Evolutionary conservation across 208 protist species (phyloP).

Genomic region (Trypanosomatidae sp.): DNA sequence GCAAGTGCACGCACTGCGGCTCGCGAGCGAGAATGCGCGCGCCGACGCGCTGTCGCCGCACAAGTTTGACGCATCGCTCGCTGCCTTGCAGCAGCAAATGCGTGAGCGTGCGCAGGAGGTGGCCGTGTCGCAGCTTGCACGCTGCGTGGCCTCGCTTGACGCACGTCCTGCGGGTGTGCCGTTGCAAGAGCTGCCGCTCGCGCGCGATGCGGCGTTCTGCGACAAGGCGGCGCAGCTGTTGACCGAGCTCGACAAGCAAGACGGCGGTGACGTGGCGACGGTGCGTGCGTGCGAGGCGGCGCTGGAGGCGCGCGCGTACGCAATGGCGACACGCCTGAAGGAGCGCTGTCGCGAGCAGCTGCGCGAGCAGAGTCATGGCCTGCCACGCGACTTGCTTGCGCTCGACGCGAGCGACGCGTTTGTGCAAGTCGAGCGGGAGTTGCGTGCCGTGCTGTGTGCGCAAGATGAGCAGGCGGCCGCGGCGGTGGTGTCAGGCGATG

Average conservation of each 20-base stretch:
- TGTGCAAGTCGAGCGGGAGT: constrained; percentile 22
- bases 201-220: constrained; percentile 29
- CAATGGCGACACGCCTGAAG: constrained; percentile 36
- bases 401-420: constrained; percentile 37
- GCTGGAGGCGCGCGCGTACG: constrained; percentile 51
- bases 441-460: constrained; percentile 5
- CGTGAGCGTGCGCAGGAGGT: constrained; percentile 37
- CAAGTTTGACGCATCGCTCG: constrained; percentile 19
- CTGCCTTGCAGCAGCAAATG: constrained; percentile 23
- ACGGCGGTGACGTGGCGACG: constrained; percentile 13
- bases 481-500: too few species aligned
- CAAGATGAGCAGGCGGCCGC: constrained; percentile 43
- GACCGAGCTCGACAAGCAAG: constrained; percentile 11
- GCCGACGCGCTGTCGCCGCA: constrained; percentile 35
- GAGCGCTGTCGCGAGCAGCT: constrained; percentile 30
- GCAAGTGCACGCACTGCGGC: constrained; percentile 27
- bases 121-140: constrained; percentile 27
- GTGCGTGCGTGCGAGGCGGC: constrained; percentile 19
- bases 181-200: constrained; percentile 38
- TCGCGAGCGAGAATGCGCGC: constrained; percentile 28
- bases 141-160: constrained; percentile 48
- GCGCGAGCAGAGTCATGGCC: constrained; percentile 19
- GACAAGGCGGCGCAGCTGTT: constrained; percentile 23
- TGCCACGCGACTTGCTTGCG: constrained; percentile 23
- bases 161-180: constrained; percentile 52